A percentile compares a stretch with the other conserved stretches of the same genome.
These are phyloP conservation scores for Rhynchospora pubera DNA, from an alignment of 176 grass and related monocot genomes.

Conservation along the genomic window DNA sequence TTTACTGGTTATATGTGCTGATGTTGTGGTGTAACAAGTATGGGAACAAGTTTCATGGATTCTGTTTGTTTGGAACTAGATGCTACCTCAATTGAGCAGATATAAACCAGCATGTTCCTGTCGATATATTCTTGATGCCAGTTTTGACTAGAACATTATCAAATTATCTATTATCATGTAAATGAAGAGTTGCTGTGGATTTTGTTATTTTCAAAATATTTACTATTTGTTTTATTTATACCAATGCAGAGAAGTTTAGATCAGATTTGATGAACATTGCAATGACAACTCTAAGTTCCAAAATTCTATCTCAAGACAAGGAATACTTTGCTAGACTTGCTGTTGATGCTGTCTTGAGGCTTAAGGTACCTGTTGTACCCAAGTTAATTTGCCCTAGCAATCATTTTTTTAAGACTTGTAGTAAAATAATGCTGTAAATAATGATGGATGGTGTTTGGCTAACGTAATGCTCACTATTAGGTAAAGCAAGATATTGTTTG, in stretches of 20 bases:
- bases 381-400: neutral
- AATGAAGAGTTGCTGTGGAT: neutral
- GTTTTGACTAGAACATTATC: neutral
- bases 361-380: constrained; percentile 51
- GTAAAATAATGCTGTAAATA: neutral
- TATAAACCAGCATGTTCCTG: neutral
- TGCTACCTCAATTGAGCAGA: neutral
- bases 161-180: neutral
- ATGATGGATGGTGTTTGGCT: neutral
- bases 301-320: constrained; percentile 97
- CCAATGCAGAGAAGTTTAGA: constrained; percentile 66
- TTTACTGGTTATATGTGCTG: neutral
- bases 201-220: neutral
- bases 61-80: neutral
- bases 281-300: constrained; percentile 92
- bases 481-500: neutral
- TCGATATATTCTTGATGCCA: neutral
- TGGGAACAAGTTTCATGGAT: neutral
- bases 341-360: constrained; percentile 92
- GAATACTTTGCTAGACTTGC: constrained; percentile 97
- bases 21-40: neutral
- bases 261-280: constrained; percentile 96
- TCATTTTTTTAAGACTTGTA: neutral
- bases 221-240: neutral
- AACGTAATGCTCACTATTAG: neutral